Evolutionary conservation across 2,329 filamentous ascomycete species (phyloP), one percentile per base, ranked within the genome.

Genomic region (Penicillium sp.): DNA sequence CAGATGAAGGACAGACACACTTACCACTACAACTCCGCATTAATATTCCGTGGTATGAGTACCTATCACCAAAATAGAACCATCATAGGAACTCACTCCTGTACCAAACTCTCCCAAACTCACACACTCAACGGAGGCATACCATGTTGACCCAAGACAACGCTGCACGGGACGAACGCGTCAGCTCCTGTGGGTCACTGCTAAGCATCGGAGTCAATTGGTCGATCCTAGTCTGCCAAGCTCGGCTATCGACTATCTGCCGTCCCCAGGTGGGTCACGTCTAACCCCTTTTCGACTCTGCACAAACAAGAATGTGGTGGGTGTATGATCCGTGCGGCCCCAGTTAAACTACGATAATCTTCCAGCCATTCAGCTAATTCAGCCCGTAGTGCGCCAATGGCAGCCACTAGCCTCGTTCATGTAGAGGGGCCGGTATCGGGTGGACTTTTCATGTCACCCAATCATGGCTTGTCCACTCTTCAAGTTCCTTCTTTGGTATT

Each of bases 221-320:
- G 68, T 46, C 56, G 43, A 68, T 67, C 60, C 44, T n/a, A 10
- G 12, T 10, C 24, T 60, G 67, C 68, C 68, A 70, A 70, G 66
- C 53, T 67, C 66, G 68, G 67, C 68, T 70, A 70, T 70, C 68
- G 68, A 70, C 66, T 67, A 70, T 70, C 68, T 70, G 68, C 68
- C 68, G 68, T 67, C 58, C 54, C 55, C 51, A 44, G 32, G 46
- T 55, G 55, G 56, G 27, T n/a, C 2, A 4, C 13, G n/a, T 24
- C 26, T 49, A 37, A 36, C 51, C 41, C 20, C 13, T 37, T 46
- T 29, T 24, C 29, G 46, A 47, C 41, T 60, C 50, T 56, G 52
- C 56, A 61, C 56, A 58, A 56, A 61, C 51, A 58, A 56, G 55
- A 59, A 56, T 58, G 57, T 56, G 59, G 58, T 40, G 36, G 36